Conservation (phyloP, 805 yeast genomes). For the Yueomyces sinensis region DNA sequence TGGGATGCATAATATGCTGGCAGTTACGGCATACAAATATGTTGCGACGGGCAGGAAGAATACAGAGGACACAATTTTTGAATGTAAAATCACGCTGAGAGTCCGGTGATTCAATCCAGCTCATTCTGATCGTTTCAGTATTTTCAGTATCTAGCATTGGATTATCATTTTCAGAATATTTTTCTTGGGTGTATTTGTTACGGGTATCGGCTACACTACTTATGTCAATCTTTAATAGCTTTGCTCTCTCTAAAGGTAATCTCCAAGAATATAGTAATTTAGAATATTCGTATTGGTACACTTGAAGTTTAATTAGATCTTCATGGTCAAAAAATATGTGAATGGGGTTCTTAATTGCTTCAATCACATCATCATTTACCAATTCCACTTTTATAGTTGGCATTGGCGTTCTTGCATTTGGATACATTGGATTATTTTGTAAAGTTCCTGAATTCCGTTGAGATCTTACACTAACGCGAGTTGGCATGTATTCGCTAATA, state of each 20-base stretch:
- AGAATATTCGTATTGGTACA: slow-evolving; percentile 60
- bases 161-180: slow-evolving; percentile 1
- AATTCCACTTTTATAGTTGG: slow-evolving; percentile 17
- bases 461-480: not conserved
- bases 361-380: slow-evolving; percentile 17
- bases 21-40: slow-evolving; percentile 60
- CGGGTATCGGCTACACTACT: not conserved
- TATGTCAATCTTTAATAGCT: slow-evolving; percentile 48
- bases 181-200: slow-evolving; percentile 1
- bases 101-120: slow-evolving; percentile 8
- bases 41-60: slow-evolving; percentile 42
- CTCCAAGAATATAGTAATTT: slow-evolving; percentile 74
- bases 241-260: slow-evolving; percentile 62
- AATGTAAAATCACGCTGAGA: not conserved
- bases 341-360: slow-evolving; percentile 7
- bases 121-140: slow-evolving; percentile 7
- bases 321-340: slow-evolving; percentile 14
- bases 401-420: not conserved
- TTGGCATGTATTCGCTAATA: not conserved
- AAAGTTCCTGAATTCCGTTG: not conserved
- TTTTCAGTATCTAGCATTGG: slow-evolving; percentile 1
- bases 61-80: slow-evolving; percentile 54
- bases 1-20: slow-evolving; percentile 65
- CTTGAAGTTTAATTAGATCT: slow-evolving; percentile 17
- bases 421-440: not conserved